Evolutionary conservation across 1,284 basidiomycete genomes (phyloP).

Genomic region (Boletellus deceptivus): DNA sequence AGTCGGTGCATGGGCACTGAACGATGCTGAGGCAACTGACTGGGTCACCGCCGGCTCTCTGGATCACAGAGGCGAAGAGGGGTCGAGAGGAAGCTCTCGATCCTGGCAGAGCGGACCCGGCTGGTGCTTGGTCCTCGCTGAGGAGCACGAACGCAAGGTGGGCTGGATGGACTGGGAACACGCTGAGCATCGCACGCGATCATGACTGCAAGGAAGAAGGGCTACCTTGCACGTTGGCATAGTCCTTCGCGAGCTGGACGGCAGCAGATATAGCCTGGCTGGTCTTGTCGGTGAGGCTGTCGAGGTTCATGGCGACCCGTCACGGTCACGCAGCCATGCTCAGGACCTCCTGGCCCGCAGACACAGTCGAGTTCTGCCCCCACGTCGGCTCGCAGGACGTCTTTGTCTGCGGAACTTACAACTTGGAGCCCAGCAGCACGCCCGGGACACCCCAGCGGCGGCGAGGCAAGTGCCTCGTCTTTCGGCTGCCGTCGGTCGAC

Average conservation of each 20-base stretch:
- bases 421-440: slow-evolving; percentile 42
- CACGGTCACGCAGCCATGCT: slow-evolving; percentile 29
- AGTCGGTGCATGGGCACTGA: slow-evolving; percentile 35
- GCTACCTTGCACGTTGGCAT: slow-evolving; percentile 74
- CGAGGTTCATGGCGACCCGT: slow-evolving; percentile 52
- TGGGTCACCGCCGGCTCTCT: slow-evolving; percentile 75
- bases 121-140: slow-evolving; percentile 50
- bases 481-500: slow-evolving; percentile 37
- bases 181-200: neutral
- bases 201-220: neutral
- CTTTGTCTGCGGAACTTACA: slow-evolving; percentile 90
- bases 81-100: slow-evolving; percentile 36
- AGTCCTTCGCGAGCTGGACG: slow-evolving; percentile 79
- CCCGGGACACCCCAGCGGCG: slow-evolving; percentile 39
- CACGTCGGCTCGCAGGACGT: slow-evolving; percentile 54
- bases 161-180: slow-evolving; percentile 58
- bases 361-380: slow-evolving; percentile 88
- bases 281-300: slow-evolving; percentile 78
- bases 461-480: slow-evolving; percentile 69
- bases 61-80: slow-evolving; percentile 73
- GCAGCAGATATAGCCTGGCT: slow-evolving; percentile 64
- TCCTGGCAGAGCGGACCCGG: slow-evolving; percentile 32
- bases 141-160: slow-evolving; percentile 79
- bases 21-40: slow-evolving; percentile 34
- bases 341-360: slow-evolving; percentile 84